phyloP scores from a whole-genome alignment of 2,329 filamentous ascomycete species.

The Claviceps sp. region DNA sequence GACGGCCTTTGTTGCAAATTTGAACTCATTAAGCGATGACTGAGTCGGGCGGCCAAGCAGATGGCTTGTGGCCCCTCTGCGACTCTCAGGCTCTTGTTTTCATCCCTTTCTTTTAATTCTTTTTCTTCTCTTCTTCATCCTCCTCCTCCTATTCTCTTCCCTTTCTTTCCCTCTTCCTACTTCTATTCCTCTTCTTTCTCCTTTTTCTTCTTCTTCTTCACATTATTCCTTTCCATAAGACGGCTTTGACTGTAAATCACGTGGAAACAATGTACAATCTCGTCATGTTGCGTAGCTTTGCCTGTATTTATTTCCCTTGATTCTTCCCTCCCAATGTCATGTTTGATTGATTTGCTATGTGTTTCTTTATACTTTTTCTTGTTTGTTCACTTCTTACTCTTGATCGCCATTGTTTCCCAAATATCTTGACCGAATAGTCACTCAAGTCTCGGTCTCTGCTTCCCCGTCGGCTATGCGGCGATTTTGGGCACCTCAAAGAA shows the following conservation, averaged over 20 bases:
- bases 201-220: background rate
- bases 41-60: background rate
- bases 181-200: background rate
- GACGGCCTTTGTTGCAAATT: conserved; percentile 3
- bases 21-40: conserved; percentile 1
- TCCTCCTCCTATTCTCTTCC: background rate
- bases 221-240: background rate
- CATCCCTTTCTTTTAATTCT: background rate
- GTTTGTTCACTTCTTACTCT: background rate
- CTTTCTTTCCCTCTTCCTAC: background rate
- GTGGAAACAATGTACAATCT: background rate
- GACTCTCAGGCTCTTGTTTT: background rate
- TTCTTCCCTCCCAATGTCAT: conserved; percentile 1
- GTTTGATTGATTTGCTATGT: background rate
- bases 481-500: no score
- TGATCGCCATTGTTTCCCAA: background rate
- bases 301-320: conserved; percentile 6
- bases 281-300: conserved; percentile 5
- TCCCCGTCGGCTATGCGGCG: no score
- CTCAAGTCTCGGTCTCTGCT: no score
- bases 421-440: no score
- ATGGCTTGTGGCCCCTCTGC: background rate
- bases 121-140: background rate
- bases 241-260: conserved; percentile 6
- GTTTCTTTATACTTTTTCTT: background rate